These are phyloP conservation scores for Argentina anserina DNA, from an alignment of 306 rosid genomes.

Conservation along the genomic window DNA sequence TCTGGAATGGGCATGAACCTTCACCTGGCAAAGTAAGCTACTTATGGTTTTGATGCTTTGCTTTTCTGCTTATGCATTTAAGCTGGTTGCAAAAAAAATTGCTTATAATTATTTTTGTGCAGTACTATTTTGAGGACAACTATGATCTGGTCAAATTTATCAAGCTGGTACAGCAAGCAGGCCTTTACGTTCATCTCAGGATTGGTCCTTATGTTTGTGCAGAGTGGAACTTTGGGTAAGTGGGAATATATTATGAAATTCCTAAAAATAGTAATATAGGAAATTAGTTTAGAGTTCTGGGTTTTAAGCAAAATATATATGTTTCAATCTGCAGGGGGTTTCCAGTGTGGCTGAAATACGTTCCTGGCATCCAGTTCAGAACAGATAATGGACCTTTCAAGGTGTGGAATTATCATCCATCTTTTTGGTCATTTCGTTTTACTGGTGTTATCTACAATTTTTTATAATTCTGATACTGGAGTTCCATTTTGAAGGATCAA, in stretches of 20 bases:
- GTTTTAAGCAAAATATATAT: slow-evolving; percentile 10
- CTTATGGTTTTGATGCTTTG: slow-evolving; percentile 20
- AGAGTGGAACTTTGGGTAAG: slow-evolving; percentile 98
- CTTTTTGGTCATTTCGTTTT: background rate
- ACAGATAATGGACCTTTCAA: slow-evolving; percentile 91
- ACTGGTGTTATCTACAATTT: background rate
- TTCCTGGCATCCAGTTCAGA: slow-evolving; percentile 88
- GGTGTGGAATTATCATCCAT: slow-evolving; percentile 43
- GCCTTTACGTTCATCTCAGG: slow-evolving; percentile 85
- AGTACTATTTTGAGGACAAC: slow-evolving; percentile 91
- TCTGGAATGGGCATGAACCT: slow-evolving; percentile 99
- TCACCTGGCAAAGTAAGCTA: slow-evolving; percentile 73
- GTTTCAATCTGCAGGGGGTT: slow-evolving; percentile 61
- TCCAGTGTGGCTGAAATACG: slow-evolving; percentile 97
- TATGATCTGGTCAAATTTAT: slow-evolving; percentile 90
- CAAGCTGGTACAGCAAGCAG: slow-evolving; percentile 90
- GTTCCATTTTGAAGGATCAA: slow-evolving; percentile 48
- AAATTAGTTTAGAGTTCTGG: background rate
- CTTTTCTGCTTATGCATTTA: background rate
- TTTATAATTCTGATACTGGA: slow-evolving; percentile 22
- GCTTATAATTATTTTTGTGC: slow-evolving; percentile 16
- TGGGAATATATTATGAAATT: background rate
- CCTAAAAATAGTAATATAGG: background rate
- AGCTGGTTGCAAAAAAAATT: slow-evolving; percentile 3
- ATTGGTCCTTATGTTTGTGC: slow-evolving; percentile 99